phyloP scores from a whole-genome alignment of 371 early-diverging fungal species.

The Lichtheimia ornata region DNA sequence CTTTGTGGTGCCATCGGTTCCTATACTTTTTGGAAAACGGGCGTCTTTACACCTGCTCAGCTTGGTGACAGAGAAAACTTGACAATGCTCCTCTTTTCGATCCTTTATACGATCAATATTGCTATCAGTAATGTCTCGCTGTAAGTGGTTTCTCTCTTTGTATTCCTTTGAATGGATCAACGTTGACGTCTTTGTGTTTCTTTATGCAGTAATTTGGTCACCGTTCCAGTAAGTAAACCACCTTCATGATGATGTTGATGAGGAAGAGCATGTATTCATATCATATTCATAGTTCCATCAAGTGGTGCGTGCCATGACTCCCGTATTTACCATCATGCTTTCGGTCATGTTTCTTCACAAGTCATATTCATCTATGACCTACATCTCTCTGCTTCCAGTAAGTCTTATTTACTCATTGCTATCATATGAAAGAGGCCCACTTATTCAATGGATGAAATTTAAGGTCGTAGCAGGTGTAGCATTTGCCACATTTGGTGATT shows the following conservation, averaged over 20 bases:
- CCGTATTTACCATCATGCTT: conserved; percentile 77
- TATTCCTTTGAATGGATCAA: conserved; percentile 2
- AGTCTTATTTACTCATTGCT: conserved; percentile 9
- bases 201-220: conserved; percentile 48
- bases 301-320: conserved; percentile 86
- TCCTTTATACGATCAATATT: conserved; percentile 89
- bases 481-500: conserved; percentile 84
- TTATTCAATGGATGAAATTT: too few species aligned
- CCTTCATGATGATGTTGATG: neutral
- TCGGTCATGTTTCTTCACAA: conserved; percentile 60
- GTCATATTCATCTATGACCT: conserved; percentile 59
- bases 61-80: conserved; percentile 63
- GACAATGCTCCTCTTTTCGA: conserved; percentile 78
- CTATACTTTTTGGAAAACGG: conserved; percentile 46
- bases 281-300: conserved; percentile 67
- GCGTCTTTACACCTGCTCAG: conserved; percentile 61
- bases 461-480: conserved; percentile 81
- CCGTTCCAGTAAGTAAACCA: conserved; percentile 46
- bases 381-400: conserved; percentile 67
- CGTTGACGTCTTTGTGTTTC: neutral
- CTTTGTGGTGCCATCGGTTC: conserved; percentile 71
- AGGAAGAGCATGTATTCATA: neutral
- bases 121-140: conserved; percentile 86
- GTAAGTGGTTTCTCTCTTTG: conserved; percentile 48
- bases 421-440: conserved; percentile 2